Evolutionary conservation across 2,329 filamentous ascomycete species (phyloP), one percentile per base, ranked within the genome.

Genomic region (Ascochyta fabae): DNA sequence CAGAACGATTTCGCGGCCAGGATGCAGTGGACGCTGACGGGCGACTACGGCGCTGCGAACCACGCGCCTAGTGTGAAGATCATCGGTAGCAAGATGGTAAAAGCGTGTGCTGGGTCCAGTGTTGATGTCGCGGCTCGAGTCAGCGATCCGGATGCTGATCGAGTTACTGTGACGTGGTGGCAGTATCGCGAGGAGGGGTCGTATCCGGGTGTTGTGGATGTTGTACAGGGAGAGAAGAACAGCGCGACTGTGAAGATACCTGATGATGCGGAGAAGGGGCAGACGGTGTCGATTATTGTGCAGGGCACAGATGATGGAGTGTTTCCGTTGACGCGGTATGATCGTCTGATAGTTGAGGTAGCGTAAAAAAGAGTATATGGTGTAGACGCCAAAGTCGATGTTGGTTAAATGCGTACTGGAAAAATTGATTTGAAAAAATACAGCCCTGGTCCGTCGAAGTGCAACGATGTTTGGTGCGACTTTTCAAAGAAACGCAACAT

Each of bases 1-100:
- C 77, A 81, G 66, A 75, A 77, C 31, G 78, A 80, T 36, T 81
- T 77, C 80, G 69, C 56, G 16, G 56, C 53, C n/a, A 13, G 59
- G 4, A 59, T 61, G 47, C 53, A 55, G 40, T 61, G 53, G 80
- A 79, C 72, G 19, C 62, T 74, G 39, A 55, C 60, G 39, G 1
- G 24, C 3, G 27, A 35, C 6, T 56, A 44, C 16, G 9, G 10
- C 1, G 43, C 34, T 4, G 53, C 43, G 0, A 52, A 52, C n/a
- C 48, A 54, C 6, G 39, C 51, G 27, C 51, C 45, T 3, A 2
- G 1, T 2, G 34, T 48, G 0, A 7, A 12, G 3, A 19, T 48
- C 5, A 12, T n/a, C 12, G 26, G 34, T 1, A 6, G 6, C 24
- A 43, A 26, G 4, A 15, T 2, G 0, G 1, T 44, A 0, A 35